A percentile compares a stretch with the other conserved stretches of the same genome.
Evolutionary conservation across 208 protist genomes (phyloP).

Genomic region (Strigomonas culicis): DNA sequence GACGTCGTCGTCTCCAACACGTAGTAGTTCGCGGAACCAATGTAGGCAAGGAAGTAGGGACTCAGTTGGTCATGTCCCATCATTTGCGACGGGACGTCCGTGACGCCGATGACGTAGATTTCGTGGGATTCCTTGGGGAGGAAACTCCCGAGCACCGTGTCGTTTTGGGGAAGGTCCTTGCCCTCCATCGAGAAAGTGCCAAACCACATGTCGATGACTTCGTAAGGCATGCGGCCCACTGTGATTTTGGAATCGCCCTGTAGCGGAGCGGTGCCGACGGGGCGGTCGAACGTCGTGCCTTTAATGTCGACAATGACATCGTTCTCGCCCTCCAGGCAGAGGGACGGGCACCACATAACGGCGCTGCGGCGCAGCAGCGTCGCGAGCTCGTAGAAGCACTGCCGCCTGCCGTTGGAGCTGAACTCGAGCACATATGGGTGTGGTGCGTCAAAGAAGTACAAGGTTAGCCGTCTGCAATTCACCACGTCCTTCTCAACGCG

Average conservation of each 20-base stretch:
- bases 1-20: conserved; percentile 45
- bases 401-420: conserved; percentile 35
- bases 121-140: conserved; percentile 63
- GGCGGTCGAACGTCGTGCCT: conserved; percentile 65
- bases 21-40: conserved; percentile 42
- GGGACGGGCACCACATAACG: conserved; percentile 71
- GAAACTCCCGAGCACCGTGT: conserved; percentile 56
- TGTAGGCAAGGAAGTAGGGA: conserved; percentile 50
- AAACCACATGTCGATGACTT: conserved; percentile 79
- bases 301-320: conserved; percentile 55
- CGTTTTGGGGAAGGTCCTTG: conserved; percentile 37
- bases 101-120: conserved; percentile 66
- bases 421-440: conserved; percentile 78
- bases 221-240: conserved; percentile 70
- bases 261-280: conserved; percentile 21
- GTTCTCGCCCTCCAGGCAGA: conserved; percentile 52
- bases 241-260: conserved; percentile 50
- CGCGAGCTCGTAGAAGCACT: conserved; percentile 70
- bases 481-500: conserved; percentile 52
- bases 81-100: conserved; percentile 42
- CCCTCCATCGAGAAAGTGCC: conserved; percentile 68
- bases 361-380: conserved; percentile 56
- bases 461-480: conserved; percentile 37
- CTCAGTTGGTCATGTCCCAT: conserved; percentile 44
- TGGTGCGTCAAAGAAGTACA: conserved; percentile 70